Percentiles rank a stretch among this genome's conserved stretches.
Conservation (phyloP, 352 stramenopile species). For the Achlya hypogyna region DNA sequence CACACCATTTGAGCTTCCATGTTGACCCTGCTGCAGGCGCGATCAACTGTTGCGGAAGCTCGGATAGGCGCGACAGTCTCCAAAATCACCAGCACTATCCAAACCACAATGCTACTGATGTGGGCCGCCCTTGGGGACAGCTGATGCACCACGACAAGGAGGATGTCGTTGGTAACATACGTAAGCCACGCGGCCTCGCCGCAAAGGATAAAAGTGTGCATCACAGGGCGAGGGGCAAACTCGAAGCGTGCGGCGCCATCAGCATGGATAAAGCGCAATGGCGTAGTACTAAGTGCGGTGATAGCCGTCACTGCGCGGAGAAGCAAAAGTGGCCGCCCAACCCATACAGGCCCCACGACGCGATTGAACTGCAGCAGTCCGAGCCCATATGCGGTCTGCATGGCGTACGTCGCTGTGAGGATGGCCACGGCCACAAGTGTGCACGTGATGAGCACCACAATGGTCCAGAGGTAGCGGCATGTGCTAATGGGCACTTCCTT, state of each 20-base stretch:
- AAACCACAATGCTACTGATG: not conserved
- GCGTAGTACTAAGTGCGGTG: not conserved
- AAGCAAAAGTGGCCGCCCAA: not conserved
- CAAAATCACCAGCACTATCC: not conserved
- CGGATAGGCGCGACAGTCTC: not conserved
- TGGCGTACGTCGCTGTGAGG: not conserved
- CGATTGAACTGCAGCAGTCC: not conserved
- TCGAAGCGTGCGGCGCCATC: not conserved
- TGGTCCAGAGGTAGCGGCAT: not conserved
- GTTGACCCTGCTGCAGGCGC: not conserved
- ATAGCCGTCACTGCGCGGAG: not conserved
- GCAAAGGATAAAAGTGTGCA: not conserved
- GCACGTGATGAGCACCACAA: not conserved
- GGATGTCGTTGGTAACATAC: not conserved
- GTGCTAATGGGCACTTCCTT: not conserved
- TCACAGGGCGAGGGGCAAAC: not conserved
- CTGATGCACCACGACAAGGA: not conserved
- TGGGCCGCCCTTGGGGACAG: not conserved
- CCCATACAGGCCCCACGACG: not conserved
- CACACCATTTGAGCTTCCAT: not conserved
- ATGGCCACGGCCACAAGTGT: not conserved
- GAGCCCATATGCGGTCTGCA: not conserved
- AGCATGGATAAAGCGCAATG: not conserved
- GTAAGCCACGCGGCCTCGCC: not conserved
- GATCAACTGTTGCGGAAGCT: not conserved